These are phyloP conservation scores for Colletotrichum lupini DNA, from an alignment of 2,329 filamentous ascomycete genomes.

Conservation along the genomic window DNA sequence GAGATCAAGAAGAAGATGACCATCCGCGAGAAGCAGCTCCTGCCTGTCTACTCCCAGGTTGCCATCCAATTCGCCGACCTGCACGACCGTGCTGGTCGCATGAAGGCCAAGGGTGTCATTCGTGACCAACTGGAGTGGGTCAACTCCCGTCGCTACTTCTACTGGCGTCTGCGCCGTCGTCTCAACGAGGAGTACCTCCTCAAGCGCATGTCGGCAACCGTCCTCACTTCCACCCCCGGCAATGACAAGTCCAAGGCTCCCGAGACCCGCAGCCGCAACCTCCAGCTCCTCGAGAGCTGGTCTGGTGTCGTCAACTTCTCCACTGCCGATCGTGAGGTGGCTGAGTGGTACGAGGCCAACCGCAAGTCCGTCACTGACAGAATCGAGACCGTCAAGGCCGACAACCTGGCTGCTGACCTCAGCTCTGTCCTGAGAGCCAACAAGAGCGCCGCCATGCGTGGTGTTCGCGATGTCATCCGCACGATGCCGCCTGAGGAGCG, in stretches of 20 bases:
- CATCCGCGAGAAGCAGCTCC: conserved; percentile 85
- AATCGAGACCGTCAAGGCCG: conserved; percentile 84
- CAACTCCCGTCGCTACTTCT: conserved; percentile 96
- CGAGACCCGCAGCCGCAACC: conserved; percentile 72
- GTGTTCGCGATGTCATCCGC: conserved; percentile 85
- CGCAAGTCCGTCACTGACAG: conserved; percentile 84
- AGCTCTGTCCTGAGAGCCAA: conserved; percentile 57
- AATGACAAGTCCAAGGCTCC: conserved; percentile 54
- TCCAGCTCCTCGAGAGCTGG: conserved; percentile 86
- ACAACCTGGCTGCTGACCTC: conserved; percentile 66
- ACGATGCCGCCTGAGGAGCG: conserved; percentile 91
- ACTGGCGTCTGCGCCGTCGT: conserved; percentile 97
- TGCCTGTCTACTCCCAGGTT: conserved; percentile 95
- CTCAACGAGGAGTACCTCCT: conserved; percentile 98
- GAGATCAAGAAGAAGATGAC: conserved; percentile 87
- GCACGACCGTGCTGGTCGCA: conserved; percentile 95
- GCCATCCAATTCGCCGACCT: conserved; percentile 97
- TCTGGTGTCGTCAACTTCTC: conserved; percentile 82
- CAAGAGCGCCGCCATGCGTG: conserved; percentile 80
- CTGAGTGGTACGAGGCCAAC: conserved; percentile 97
- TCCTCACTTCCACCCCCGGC: conserved; percentile 48
- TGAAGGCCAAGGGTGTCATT: conserved; percentile 97
- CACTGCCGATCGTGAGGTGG: conserved; percentile 83
- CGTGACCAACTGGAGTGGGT: conserved; percentile 86
- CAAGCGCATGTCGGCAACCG: conserved; percentile 77